phyloP scores from a whole-genome alignment of 2,329 filamentous ascomycete species.

The Parasarocladium wereldwijsianum region DNA sequence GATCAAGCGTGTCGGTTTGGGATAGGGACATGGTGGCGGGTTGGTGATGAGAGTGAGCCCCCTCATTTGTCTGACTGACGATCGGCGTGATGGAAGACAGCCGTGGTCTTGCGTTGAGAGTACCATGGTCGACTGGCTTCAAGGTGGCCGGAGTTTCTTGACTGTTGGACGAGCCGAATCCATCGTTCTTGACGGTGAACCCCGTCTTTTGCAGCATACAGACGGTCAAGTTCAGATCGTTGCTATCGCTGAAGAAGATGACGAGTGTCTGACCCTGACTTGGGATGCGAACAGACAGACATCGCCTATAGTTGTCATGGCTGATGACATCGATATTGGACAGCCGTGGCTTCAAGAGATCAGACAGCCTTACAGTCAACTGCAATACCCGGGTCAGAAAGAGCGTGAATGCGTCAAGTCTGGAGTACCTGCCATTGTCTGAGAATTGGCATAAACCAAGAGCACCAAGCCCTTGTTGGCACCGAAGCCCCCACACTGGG shows the following conservation, averaged over 20 bases:
- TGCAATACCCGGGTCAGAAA: too few species aligned
- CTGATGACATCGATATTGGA: slow-evolving; percentile 9
- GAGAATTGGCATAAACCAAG: too few species aligned
- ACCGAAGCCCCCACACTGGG: slow-evolving; percentile 9
- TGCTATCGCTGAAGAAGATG: slow-evolving; percentile 13
- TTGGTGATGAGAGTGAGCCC: too few species aligned
- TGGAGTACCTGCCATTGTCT: too few species aligned
- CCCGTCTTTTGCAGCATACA: slow-evolving; percentile 17
- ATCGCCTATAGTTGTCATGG: slow-evolving; percentile 8
- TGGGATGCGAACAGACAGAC: slow-evolving; percentile 11
- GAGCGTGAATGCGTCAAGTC: too few species aligned
- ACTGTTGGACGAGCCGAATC: slow-evolving; percentile 3
- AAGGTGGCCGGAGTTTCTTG: not conserved
- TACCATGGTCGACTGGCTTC: not conserved
- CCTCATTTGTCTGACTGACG: too few species aligned
- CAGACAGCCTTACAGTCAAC: slow-evolving; percentile 16
- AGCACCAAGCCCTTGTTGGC: slow-evolving; percentile 12
- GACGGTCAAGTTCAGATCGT: slow-evolving; percentile 18
- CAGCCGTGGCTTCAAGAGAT: slow-evolving; percentile 9
- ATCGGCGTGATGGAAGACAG: slow-evolving; percentile 13
- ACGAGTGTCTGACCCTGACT: slow-evolving; percentile 12
- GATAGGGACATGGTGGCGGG: too few species aligned
- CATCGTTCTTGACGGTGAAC: slow-evolving; percentile 12
- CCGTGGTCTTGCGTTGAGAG: slow-evolving; percentile 7
- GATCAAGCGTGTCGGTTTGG: too few species aligned